These are phyloP conservation scores for Candida multigemmis DNA, from an alignment of 805 yeast species.

Conservation along the genomic window DNA sequence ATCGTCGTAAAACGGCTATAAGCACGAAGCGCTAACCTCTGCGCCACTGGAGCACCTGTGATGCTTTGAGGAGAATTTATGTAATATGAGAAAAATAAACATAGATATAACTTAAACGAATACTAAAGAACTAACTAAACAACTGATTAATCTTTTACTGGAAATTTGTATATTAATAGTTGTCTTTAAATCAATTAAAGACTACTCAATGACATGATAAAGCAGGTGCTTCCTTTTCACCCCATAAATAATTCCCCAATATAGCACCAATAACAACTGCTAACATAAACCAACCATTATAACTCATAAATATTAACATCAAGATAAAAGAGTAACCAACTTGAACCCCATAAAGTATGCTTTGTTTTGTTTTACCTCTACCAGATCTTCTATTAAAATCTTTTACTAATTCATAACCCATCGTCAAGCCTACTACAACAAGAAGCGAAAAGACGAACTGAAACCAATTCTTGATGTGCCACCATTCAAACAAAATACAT, in stretches of 20 bases:
- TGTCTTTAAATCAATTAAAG: no score
- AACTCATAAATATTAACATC: conserved; percentile 83
- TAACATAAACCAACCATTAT: conserved; percentile 77
- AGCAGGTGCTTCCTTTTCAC: conserved; percentile 7
- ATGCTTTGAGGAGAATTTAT: not conserved
- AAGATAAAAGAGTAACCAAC: conserved; percentile 62
- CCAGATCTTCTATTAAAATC: conserved; percentile 10
- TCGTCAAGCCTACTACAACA: conserved; percentile 38
- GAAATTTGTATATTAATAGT: no score
- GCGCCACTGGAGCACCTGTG: conserved; percentile 40
- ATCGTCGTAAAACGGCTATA: conserved; percentile 36
- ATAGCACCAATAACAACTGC: conserved; percentile 67
- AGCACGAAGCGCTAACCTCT: conserved; percentile 50
- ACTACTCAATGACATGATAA: conserved; percentile 30
- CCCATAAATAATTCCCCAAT: conserved; percentile 61
- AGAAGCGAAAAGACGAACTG: conserved; percentile 47
- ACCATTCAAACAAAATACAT: conserved; percentile 69
- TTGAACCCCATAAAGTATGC: conserved; percentile 51
- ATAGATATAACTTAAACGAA: no score
- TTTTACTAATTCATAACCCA: conserved; percentile 55
- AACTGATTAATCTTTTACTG: no score
- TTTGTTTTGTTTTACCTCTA: conserved; percentile 15
- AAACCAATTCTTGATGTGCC: conserved; percentile 55
- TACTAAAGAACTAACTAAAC: no score
- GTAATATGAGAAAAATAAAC: not conserved